Evolutionary conservation across 208 protist species (phyloP).

Genomic region (Trypanosoma caninum): DNA sequence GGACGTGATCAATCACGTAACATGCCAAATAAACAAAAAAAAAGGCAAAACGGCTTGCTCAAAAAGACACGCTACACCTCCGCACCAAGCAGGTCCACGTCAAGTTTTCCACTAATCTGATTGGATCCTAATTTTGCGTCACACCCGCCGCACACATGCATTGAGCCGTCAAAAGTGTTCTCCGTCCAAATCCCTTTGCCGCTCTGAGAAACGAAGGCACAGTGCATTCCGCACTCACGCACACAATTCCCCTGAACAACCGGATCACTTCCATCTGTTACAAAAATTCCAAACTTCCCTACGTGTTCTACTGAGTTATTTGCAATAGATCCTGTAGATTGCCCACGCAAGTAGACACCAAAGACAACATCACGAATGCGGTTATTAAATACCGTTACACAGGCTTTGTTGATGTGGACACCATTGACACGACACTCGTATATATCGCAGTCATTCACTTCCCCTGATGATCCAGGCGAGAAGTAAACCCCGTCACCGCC

Average conservation of each 20-base stretch:
- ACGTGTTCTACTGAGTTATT: conserved; percentile 83
- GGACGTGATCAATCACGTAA: too few relatives aligned
- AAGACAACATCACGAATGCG: conserved; percentile 76
- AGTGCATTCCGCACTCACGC: conserved; percentile 70
- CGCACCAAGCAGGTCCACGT: too few relatives aligned
- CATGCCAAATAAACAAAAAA: conserved; percentile 1
- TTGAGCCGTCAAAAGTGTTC: conserved; percentile 77
- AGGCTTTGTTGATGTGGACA: conserved; percentile 50
- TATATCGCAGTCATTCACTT: conserved; percentile 77
- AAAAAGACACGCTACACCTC: too few relatives aligned
- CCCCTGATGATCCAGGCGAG: conserved; percentile 46
- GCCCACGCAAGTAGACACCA: conserved; percentile 64
- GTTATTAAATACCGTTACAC: conserved; percentile 43
- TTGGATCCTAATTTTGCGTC: conserved; percentile 63
- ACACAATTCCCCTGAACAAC: conserved; percentile 68
- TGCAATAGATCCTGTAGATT: conserved; percentile 49
- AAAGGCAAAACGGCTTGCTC: neutral
- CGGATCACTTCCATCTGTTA: conserved; percentile 61
- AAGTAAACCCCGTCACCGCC: conserved; percentile 85
- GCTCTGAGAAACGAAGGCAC: conserved; percentile 59
- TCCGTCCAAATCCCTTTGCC: conserved; percentile 61
- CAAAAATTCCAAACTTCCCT: conserved; percentile 70
- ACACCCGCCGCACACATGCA: conserved; percentile 58
- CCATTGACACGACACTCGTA: conserved; percentile 84
- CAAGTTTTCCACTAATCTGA: conserved; percentile 46